Evolutionary conservation across 805 yeast species (phyloP).

Genomic region (Ogataea polymorpha): DNA sequence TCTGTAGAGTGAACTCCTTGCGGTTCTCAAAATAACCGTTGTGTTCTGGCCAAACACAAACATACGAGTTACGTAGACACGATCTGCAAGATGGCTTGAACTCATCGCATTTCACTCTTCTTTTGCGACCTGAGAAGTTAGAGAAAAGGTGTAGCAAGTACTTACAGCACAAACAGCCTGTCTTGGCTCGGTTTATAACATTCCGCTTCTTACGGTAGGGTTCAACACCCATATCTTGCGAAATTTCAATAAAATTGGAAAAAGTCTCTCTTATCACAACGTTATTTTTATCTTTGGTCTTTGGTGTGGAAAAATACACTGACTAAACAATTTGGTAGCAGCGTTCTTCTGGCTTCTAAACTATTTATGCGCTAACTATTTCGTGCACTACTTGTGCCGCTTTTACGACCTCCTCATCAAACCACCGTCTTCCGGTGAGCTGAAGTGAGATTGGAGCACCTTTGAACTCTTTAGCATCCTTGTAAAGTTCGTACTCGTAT

Average conservation of each 20-base stretch:
- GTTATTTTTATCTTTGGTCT: too few relatives aligned
- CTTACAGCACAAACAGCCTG: slow-evolving; percentile 27
- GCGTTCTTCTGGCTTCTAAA: background rate
- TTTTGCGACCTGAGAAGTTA: slow-evolving; percentile 19
- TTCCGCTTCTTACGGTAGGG: too few relatives aligned
- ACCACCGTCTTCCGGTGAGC: slow-evolving; percentile 47
- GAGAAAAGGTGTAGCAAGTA: slow-evolving; percentile 1
- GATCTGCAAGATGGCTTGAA: slow-evolving; percentile 18
- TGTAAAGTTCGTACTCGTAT: slow-evolving; percentile 33
- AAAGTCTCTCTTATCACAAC: too few relatives aligned
- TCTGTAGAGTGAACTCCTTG: slow-evolving; percentile 16
- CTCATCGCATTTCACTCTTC: slow-evolving; percentile 27
- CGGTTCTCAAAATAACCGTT: slow-evolving; percentile 14
- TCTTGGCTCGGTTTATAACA: slow-evolving; percentile 10
- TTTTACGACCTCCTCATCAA: slow-evolving; percentile 46
- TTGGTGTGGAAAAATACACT: too few relatives aligned
- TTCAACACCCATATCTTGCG: too few relatives aligned
- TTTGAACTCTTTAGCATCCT: slow-evolving; percentile 33
- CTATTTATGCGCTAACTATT: slow-evolving; percentile 13
- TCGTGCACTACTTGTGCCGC: slow-evolving; percentile 40
- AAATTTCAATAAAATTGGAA: too few relatives aligned
- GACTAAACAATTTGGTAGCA: too few relatives aligned
- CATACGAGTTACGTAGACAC: slow-evolving; percentile 14
- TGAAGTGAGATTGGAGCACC: slow-evolving; percentile 51
- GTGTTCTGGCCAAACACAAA: slow-evolving; percentile 14